These are phyloP conservation scores for Phalaenopsis equestris DNA, from an alignment of 106 monocot species.

Conservation along the genomic window DNA sequence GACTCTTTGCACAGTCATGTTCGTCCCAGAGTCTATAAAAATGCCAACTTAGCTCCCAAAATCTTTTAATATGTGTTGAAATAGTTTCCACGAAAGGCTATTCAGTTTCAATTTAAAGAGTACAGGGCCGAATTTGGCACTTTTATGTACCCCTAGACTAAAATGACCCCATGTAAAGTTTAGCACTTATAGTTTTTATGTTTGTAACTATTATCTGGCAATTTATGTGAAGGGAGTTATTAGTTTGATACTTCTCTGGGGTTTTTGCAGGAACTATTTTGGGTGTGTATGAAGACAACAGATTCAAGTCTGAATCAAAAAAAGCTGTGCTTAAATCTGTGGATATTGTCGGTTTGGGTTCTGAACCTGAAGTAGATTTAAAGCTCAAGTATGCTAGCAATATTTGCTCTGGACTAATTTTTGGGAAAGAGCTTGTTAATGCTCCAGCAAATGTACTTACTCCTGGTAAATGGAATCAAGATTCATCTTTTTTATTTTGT, in stretches of 20 bases:
- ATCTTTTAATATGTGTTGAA: too few species aligned
- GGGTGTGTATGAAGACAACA: constrained; percentile 72
- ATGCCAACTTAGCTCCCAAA: too few species aligned
- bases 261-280: constrained; percentile 59
- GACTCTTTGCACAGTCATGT: too few species aligned
- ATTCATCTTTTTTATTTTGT: neutral
- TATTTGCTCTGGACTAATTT: constrained; percentile 82
- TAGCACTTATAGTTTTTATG: neutral
- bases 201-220: constrained; percentile 6
- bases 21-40: too few species aligned
- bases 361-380: constrained; percentile 57
- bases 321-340: constrained; percentile 59
- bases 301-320: constrained; percentile 89
- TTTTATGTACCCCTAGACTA: too few species aligned
- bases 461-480: constrained; percentile 46
- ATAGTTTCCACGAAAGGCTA: too few species aligned
- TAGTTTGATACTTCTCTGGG: neutral
- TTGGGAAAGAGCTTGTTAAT: constrained; percentile 94
- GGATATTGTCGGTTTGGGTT: constrained; percentile 81
- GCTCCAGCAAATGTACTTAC: constrained; percentile 96
- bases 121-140: too few species aligned
- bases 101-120: too few species aligned
- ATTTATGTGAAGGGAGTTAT: neutral
- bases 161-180: too few species aligned
- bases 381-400: constrained; percentile 79